These are phyloP conservation scores for Wallacemonas sp. DNA, from an alignment of 208 protist genomes.

Conservation along the genomic window DNA sequence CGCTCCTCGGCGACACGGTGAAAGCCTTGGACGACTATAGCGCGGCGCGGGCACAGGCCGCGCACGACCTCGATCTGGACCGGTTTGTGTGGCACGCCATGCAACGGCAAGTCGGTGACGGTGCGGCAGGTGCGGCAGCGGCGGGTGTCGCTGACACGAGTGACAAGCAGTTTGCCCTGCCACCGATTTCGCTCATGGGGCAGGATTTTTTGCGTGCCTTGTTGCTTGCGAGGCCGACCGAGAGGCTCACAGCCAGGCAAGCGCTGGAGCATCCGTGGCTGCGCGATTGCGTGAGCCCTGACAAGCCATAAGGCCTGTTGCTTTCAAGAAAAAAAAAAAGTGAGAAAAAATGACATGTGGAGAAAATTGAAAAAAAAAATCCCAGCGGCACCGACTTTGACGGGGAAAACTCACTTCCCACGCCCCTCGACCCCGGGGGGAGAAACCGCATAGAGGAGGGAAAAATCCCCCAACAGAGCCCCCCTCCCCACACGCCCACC, in stretches of 20 bases:
- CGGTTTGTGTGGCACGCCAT: conserved; percentile 29
- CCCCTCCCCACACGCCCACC: background rate
- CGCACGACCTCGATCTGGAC: conserved; percentile 33
- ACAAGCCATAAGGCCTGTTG: no score
- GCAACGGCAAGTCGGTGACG: background rate
- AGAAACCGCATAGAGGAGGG: background rate
- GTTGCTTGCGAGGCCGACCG: conserved; percentile 11
- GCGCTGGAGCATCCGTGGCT: conserved; percentile 33
- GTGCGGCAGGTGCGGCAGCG: no score
- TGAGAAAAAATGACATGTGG: conserved; percentile 12
- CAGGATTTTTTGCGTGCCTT: conserved; percentile 32
- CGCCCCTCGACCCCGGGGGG: background rate
- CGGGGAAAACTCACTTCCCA: no score
- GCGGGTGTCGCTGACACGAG: no score
- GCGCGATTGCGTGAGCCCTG: conserved; percentile 30
- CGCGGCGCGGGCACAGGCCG: conserved; percentile 12
- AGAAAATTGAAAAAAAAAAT: conserved; percentile 16
- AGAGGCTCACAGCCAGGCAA: conserved; percentile 20
- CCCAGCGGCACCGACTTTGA: no score
- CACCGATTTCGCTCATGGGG: conserved; percentile 36
- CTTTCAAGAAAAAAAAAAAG: conserved; percentile 10
- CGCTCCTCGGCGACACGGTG: conserved; percentile 22
- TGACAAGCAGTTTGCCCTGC: conserved; percentile 22
- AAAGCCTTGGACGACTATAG: conserved; percentile 24
- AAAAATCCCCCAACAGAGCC: background rate